phyloP scores from a whole-genome alignment of 2,329 filamentous ascomycete genomes.

The Fusarium sublunatum region DNA sequence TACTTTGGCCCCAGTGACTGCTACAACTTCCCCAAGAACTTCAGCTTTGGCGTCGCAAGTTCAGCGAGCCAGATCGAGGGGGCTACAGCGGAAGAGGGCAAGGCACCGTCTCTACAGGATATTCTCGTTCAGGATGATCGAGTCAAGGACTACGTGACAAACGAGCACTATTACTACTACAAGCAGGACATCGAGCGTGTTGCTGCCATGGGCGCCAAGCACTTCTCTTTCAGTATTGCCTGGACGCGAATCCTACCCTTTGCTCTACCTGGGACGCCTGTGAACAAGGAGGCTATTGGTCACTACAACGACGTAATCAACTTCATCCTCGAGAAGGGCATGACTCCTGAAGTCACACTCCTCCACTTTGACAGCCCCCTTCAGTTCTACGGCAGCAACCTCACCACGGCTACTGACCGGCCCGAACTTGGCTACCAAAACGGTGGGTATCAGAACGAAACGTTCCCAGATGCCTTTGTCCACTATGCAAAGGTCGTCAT shows the following conservation, averaged over 20 bases:
- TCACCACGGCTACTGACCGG: slow-evolving; percentile 31
- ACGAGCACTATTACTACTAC: slow-evolving; percentile 66
- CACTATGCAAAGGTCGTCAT: slow-evolving; percentile 65
- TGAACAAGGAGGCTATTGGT: slow-evolving; percentile 62
- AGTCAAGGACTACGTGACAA: slow-evolving; percentile 53
- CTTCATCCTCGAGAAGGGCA: slow-evolving; percentile 60
- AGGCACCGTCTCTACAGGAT: slow-evolving; percentile 57
- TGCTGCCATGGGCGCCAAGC: slow-evolving; percentile 61
- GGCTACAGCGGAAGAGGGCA: slow-evolving; percentile 57
- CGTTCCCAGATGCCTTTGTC: slow-evolving; percentile 62
- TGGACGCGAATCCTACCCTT: slow-evolving; percentile 66
- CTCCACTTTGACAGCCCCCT: slow-evolving; percentile 62
- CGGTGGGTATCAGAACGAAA: slow-evolving; percentile 58
- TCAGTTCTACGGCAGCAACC: slow-evolving; percentile 55
- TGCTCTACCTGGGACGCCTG: slow-evolving; percentile 59
- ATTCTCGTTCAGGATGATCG: slow-evolving; percentile 48
- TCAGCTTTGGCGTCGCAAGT: slow-evolving; percentile 61
- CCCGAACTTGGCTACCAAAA: slow-evolving; percentile 55
- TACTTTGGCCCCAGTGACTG: slow-evolving; percentile 62
- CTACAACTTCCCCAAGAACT: slow-evolving; percentile 61
- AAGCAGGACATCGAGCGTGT: slow-evolving; percentile 67
- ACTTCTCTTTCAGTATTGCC: slow-evolving; percentile 64
- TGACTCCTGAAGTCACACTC: slow-evolving; percentile 61
- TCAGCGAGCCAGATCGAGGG: slow-evolving; percentile 60
- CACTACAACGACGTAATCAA: slow-evolving; percentile 67